phyloP scores from a whole-genome alignment of 306 rosid genomes.

The Casuarina glauca region DNA sequence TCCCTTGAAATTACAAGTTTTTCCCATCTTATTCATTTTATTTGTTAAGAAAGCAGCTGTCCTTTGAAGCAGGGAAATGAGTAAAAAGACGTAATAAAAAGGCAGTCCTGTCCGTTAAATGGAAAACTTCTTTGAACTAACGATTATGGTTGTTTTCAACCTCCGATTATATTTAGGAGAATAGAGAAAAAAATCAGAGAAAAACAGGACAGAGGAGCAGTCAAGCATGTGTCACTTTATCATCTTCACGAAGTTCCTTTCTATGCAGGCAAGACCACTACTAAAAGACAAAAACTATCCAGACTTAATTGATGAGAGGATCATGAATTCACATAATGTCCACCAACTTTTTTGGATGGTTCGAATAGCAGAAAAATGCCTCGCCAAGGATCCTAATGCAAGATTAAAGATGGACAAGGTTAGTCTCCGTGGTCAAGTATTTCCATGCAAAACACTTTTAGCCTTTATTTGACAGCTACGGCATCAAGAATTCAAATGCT shows the following conservation, averaged over 20 bases:
- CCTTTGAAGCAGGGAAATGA: neutral
- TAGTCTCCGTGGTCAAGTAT: slow-evolving; percentile 5
- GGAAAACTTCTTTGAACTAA: no score
- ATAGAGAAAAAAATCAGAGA: no score
- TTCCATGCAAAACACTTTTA: neutral
- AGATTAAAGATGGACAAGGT: slow-evolving; percentile 65
- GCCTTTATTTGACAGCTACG: neutral
- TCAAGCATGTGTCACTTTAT: neutral
- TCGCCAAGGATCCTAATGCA: slow-evolving; percentile 64
- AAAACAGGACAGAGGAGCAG: neutral
- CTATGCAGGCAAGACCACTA: slow-evolving; percentile 64
- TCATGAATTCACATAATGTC: slow-evolving; percentile 49
- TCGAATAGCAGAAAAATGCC: slow-evolving; percentile 73
- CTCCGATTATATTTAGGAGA: no score
- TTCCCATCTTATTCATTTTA: neutral
- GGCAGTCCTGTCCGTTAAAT: neutral
- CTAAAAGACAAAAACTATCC: slow-evolving; percentile 75
- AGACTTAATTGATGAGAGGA: slow-evolving; percentile 65
- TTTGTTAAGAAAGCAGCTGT: neutral
- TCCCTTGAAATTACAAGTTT: no score
- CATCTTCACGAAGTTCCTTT: neutral
- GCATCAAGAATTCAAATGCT: neutral
- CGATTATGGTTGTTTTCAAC: no score
- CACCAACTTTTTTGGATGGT: slow-evolving; percentile 86
- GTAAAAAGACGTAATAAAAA: neutral